A percentile compares a stretch with the other conserved stretches of the same genome.
Conservation (phyloP, 2,329 filamentous ascomycete genomes). For the Neospermospora avenae region DNA sequence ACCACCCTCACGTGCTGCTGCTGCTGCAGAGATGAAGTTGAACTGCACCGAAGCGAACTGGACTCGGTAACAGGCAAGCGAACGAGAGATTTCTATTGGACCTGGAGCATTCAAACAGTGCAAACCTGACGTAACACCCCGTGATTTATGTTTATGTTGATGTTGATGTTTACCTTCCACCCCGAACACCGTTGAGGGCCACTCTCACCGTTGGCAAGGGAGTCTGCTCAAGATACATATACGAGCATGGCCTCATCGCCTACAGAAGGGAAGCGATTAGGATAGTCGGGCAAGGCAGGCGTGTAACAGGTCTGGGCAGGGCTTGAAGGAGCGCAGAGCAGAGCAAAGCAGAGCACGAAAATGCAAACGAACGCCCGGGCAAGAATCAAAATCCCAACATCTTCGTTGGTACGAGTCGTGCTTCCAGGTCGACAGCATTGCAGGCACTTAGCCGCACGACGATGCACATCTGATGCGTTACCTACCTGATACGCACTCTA, state of each 20-base stretch:
- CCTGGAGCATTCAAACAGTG: not conserved
- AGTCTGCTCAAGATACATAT: not conserved
- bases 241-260: too few relatives aligned
- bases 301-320: too few relatives aligned
- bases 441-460: not conserved
- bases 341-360: not conserved
- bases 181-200: not conserved
- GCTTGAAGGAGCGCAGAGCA: not conserved
- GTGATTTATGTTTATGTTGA: not conserved
- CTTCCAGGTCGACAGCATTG: not conserved
- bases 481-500: too few relatives aligned
- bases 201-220: not conserved
- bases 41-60: not conserved
- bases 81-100: not conserved
- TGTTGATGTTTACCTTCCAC: not conserved
- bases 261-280: too few relatives aligned
- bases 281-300: too few relatives aligned
- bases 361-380: too few relatives aligned
- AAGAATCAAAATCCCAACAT: too few relatives aligned
- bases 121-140: slow-evolving; percentile 1
- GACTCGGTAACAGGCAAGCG: not conserved
- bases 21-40: not conserved
- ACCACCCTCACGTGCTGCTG: not conserved
- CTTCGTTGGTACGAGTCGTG: too few relatives aligned
- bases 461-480: not conserved